phyloP scores from a whole-genome alignment of 331 rosid species.

The Quercus lobata region DNA sequence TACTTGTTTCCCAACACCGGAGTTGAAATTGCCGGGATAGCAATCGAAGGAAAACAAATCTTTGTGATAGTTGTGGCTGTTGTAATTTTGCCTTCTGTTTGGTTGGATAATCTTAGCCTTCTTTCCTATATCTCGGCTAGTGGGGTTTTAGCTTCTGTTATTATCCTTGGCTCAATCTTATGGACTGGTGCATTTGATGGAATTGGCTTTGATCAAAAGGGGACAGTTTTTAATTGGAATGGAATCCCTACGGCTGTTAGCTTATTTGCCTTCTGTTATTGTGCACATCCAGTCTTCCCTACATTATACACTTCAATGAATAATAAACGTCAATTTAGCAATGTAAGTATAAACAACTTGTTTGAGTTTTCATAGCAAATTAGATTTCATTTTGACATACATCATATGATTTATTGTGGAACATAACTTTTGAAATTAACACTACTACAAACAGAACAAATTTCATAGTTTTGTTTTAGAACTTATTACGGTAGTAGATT shows the following conservation, averaged over 20 bases:
- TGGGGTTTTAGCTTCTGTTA: constrained; percentile 71
- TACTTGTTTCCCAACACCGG: constrained; percentile 38
- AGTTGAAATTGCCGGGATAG: constrained; percentile 36
- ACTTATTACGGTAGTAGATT: too few relatives aligned
- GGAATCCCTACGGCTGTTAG: constrained; percentile 73
- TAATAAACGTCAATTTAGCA: constrained; percentile 65
- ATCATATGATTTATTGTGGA: too few relatives aligned
- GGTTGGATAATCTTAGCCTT: constrained; percentile 73
- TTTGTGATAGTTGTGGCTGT: constrained; percentile 54
- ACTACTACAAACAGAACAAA: too few relatives aligned
- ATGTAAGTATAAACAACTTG: constrained; percentile 39
- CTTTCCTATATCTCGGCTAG: constrained; percentile 80
- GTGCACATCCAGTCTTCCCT: constrained; percentile 91
- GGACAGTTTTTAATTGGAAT: constrained; percentile 44
- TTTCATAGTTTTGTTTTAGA: too few relatives aligned
- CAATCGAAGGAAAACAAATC: constrained; percentile 35
- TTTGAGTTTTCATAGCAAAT: not conserved
- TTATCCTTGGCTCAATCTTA: constrained; percentile 56
- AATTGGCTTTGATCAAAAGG: constrained; percentile 50
- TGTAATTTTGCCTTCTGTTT: constrained; percentile 65
- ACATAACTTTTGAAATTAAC: too few relatives aligned
- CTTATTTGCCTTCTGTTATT: constrained; percentile 73
- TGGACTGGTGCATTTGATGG: constrained; percentile 52
- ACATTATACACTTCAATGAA: constrained; percentile 76
- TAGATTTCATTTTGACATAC: too few relatives aligned